phyloP scores from a whole-genome alignment of 1,284 basidiomycete species.

The Sanguinoderma infundibulare region DNA sequence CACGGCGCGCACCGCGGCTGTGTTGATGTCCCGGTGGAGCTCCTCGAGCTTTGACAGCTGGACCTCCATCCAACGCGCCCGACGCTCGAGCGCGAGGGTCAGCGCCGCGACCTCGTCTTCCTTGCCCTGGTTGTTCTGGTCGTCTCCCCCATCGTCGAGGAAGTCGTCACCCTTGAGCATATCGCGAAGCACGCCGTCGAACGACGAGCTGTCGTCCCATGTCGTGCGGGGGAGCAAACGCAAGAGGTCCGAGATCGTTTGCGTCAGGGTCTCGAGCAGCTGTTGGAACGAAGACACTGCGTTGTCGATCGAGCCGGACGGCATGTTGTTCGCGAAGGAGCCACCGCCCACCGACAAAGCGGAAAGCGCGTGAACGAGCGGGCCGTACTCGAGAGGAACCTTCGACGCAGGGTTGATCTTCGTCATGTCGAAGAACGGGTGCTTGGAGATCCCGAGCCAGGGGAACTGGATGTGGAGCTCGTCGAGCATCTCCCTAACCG shows the following conservation, averaged over 20 bases:
- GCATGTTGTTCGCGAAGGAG: conserved; percentile 81
- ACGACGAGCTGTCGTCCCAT: conserved; percentile 86
- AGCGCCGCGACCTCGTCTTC: conserved; percentile 83
- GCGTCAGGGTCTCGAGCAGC: conserved; percentile 80
- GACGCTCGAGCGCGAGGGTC: conserved; percentile 79
- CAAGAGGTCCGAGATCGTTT: conserved; percentile 83
- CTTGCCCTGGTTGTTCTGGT: conserved; percentile 48
- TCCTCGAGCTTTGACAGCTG: conserved; percentile 85
- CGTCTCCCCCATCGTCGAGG: conserved; percentile 73
- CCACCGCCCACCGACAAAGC: conserved; percentile 83
- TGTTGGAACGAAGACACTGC: conserved; percentile 87
- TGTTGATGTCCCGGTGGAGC: conserved; percentile 84
- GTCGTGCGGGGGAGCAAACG: conserved; percentile 82
- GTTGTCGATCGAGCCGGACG: conserved; percentile 81
- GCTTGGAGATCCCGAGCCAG: conserved; percentile 63
- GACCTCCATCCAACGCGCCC: conserved; percentile 88
- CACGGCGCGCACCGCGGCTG: conserved; percentile 79
- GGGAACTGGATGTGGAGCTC: conserved; percentile 68
- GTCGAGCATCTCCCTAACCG: conserved; percentile 63
- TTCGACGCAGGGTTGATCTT: conserved; percentile 73
- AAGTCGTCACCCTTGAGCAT: conserved; percentile 87
- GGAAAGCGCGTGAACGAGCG: conserved; percentile 82
- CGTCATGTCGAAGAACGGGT: conserved; percentile 74
- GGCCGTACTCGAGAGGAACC: conserved; percentile 80
- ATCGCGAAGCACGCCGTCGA: conserved; percentile 81